Conservation (phyloP, 495 filamentous ascomycete species). For the Schizothecium vesticola region DNA sequence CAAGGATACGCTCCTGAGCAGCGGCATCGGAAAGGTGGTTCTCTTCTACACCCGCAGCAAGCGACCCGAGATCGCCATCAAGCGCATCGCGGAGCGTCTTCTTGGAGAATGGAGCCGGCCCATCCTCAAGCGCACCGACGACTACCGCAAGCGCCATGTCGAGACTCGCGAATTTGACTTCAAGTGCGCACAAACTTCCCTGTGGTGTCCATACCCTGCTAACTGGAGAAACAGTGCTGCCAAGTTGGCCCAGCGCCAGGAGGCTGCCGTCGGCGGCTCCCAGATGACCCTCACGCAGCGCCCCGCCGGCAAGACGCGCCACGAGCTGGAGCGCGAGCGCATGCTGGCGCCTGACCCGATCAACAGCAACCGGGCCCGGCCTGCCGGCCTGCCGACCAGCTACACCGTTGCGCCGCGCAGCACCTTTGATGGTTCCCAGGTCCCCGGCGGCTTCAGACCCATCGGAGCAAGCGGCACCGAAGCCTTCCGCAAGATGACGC, state of each 20-base stretch:
- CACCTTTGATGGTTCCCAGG: conserved; percentile 42
- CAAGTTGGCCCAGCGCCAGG: conserved; percentile 43
- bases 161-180: conserved; percentile 50
- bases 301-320: conserved; percentile 35
- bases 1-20: conserved; percentile 82
- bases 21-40: conserved; percentile 91
- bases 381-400: conserved; percentile 63
- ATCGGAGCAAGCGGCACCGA: conserved; percentile 71
- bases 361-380: conserved; percentile 65
- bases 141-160: conserved; percentile 78
- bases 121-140: conserved; percentile 88
- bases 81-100: conserved; percentile 84
- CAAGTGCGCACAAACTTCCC: conserved; percentile 34
- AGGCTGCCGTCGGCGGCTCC: conserved; percentile 31
- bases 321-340: conserved; percentile 62
- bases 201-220: not conserved
- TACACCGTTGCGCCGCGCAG: conserved; percentile 75
- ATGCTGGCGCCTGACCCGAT: conserved; percentile 60
- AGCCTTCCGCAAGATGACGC: conserved; percentile 76
- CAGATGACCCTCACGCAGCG: conserved; percentile 44
- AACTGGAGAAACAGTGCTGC: conserved; percentile 41
- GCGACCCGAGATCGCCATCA: conserved; percentile 77
- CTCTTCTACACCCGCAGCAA: conserved; percentile 96
- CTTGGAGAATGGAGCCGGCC: conserved; percentile 93
- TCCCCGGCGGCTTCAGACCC: conserved; percentile 44